Conservation (phyloP, 2,329 filamentous ascomycete genomes). For the Phialocephala sp. region DNA sequence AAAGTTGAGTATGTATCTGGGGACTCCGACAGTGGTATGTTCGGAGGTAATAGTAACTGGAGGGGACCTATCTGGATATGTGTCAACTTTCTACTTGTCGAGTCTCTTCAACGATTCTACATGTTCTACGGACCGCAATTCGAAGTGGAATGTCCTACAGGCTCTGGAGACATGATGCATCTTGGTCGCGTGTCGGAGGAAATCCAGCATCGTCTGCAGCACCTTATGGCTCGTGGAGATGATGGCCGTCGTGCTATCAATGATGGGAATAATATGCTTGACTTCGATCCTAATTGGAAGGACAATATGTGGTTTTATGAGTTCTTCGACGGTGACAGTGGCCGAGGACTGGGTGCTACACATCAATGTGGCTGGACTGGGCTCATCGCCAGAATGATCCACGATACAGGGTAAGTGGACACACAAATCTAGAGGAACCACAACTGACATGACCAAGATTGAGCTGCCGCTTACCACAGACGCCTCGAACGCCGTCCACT, state of each 20-base stretch:
- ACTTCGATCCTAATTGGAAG: slow-evolving; percentile 93
- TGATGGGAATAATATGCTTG: slow-evolving; percentile 79
- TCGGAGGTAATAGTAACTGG: slow-evolving; percentile 98
- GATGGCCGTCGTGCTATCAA: slow-evolving; percentile 90
- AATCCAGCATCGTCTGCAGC: slow-evolving; percentile 91
- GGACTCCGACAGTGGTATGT: slow-evolving; percentile 94
- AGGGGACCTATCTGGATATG: slow-evolving; percentile 94
- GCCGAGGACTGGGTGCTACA: slow-evolving; percentile 86
- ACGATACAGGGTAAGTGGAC: slow-evolving; percentile 84
- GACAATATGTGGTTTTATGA: slow-evolving; percentile 96
- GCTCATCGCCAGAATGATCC: slow-evolving; percentile 93
- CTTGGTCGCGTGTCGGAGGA: slow-evolving; percentile 93
- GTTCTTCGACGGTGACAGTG: slow-evolving; percentile 93
- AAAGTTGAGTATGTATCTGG: slow-evolving; percentile 88
- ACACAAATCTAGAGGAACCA: neutral
- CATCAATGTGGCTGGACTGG: slow-evolving; percentile 98
- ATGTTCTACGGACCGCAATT: slow-evolving; percentile 92
- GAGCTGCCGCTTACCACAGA: slow-evolving; percentile 90
- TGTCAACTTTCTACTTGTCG: slow-evolving; percentile 92
- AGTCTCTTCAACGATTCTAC: slow-evolving; percentile 93
- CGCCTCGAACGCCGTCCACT: slow-evolving; percentile 81
- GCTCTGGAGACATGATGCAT: slow-evolving; percentile 94
- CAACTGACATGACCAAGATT: slow-evolving; percentile 63
- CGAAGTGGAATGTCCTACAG: slow-evolving; percentile 91
- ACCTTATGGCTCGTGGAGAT: slow-evolving; percentile 84